These are phyloP conservation scores for Candida tunisiensis DNA, from an alignment of 1,139 yeast species.

Conservation along the genomic window DNA sequence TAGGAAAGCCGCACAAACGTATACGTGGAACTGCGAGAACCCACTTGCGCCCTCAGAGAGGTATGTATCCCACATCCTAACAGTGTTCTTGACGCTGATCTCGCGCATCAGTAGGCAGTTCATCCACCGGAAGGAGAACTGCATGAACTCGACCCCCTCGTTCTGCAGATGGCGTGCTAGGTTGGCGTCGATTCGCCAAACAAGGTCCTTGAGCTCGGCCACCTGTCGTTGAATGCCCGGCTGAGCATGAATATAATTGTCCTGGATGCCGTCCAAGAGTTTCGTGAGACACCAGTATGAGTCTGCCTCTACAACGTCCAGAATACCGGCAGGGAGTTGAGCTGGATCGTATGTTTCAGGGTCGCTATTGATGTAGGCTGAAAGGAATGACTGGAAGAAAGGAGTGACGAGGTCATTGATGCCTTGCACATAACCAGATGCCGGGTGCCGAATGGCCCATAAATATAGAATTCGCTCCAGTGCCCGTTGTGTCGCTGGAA, in stretches of 20 bases:
- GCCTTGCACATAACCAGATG: slow-evolving; percentile 98
- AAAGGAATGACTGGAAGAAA: slow-evolving; percentile 72
- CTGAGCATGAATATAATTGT: slow-evolving; percentile 92
- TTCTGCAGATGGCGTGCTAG: slow-evolving; percentile 56
- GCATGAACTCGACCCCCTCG: slow-evolving; percentile 83
- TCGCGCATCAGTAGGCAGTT: slow-evolving; percentile 94
- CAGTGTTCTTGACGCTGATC: slow-evolving; percentile 54
- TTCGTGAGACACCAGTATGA: slow-evolving; percentile 93
- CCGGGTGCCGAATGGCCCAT: slow-evolving; percentile 98
- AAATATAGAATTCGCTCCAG: slow-evolving; percentile 68
- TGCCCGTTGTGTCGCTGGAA: slow-evolving; percentile 52
- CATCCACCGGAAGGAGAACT: slow-evolving; percentile 97
- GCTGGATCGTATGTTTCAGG: slow-evolving; percentile 45
- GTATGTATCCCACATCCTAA: slow-evolving; percentile 98
- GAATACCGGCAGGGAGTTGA: slow-evolving; percentile 34
- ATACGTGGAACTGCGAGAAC: slow-evolving; percentile 83
- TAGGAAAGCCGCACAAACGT: slow-evolving; percentile 96
- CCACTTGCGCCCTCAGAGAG: slow-evolving; percentile 79
- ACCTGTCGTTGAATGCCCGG: slow-evolving; percentile 95
- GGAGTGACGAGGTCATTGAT: slow-evolving; percentile 93
- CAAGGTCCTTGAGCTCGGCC: slow-evolving; percentile 56
- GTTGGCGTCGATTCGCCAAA: slow-evolving; percentile 61
- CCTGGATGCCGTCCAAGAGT: slow-evolving; percentile 84
- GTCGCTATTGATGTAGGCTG: slow-evolving; percentile 41
- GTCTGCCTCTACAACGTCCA: slow-evolving; percentile 71